These are phyloP conservation scores for Arxiozyma slooffiae DNA, from an alignment of 1,139 yeast genomes.

Conservation along the genomic window DNA sequence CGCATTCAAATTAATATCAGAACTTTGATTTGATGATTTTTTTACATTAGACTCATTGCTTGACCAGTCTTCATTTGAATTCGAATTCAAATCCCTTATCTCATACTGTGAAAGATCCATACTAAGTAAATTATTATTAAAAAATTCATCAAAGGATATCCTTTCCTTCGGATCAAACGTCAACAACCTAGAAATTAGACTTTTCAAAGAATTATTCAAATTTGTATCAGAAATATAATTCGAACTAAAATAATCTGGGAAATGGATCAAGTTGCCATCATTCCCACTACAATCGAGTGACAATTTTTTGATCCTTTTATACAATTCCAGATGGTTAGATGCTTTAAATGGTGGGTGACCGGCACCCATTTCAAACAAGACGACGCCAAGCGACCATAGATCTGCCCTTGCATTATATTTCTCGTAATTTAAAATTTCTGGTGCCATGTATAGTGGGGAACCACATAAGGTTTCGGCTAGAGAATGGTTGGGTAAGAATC, in stretches of 20 bases:
- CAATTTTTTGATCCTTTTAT: conserved; percentile 72
- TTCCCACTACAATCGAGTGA: neutral
- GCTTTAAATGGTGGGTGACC: conserved; percentile 96
- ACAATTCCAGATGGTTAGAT: conserved; percentile 78
- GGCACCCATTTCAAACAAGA: conserved; percentile 84
- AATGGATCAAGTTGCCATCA: conserved; percentile 56
- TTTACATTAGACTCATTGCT: neutral
- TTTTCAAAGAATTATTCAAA: conserved; percentile 40
- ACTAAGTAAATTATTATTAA: conserved; percentile 41
- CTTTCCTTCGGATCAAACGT: conserved; percentile 82
- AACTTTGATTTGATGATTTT: neutral
- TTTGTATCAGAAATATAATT: conserved; percentile 1
- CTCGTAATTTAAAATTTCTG: conserved; percentile 87
- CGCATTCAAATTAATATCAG: neutral
- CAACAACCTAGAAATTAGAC: conserved; percentile 62
- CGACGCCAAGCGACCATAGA: conserved; percentile 97
- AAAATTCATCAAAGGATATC: conserved; percentile 79
- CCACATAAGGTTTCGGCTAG: conserved; percentile 97
- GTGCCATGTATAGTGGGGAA: conserved; percentile 96
- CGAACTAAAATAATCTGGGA: conserved; percentile 48
- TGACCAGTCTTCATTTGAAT: conserved; percentile 42
- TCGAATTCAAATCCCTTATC: conserved; percentile 26
- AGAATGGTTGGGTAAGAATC: conserved; percentile 83
- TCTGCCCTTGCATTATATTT: conserved; percentile 96
- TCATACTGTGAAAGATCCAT: conserved; percentile 31